Conservation (phyloP, 495 filamentous ascomycete genomes). For the Oleoguttula mirabilis region DNA sequence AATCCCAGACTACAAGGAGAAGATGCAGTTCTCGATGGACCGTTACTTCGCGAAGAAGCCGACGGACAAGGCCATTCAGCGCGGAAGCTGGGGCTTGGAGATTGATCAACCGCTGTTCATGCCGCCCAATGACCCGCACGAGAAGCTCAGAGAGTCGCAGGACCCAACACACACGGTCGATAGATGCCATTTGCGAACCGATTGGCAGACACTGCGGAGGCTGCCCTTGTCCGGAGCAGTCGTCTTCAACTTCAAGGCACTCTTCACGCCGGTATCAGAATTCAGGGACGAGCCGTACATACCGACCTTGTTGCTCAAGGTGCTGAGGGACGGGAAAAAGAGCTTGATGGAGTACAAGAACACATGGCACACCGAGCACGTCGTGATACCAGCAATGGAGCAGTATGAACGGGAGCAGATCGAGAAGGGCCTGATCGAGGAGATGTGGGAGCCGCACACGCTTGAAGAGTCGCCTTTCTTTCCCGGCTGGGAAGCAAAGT, state of each 20-base stretch:
- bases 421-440: constrained; percentile 45
- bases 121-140: constrained; percentile 62
- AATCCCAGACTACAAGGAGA: constrained; percentile 82
- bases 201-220: constrained; percentile 83
- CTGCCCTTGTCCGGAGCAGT: constrained; percentile 64
- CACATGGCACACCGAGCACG: constrained; percentile 73
- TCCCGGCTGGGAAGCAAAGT: constrained; percentile 72
- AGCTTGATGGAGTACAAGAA: constrained; percentile 72
- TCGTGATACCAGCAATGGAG: constrained; percentile 56
- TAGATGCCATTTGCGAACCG: constrained; percentile 64
- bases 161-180: constrained; percentile 42
- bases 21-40: constrained; percentile 85
- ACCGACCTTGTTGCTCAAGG: constrained; percentile 53
- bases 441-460: constrained; percentile 62
- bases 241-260: constrained; percentile 83
- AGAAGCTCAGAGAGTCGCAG: constrained; percentile 44
- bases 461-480: constrained; percentile 74
- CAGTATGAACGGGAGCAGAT: constrained; percentile 60
- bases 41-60: constrained; percentile 75
- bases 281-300: constrained; percentile 66
- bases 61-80: constrained; percentile 64
- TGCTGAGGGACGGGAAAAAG: constrained; percentile 61
- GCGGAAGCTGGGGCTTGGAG: constrained; percentile 81
- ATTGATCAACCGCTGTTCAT: constrained; percentile 66
- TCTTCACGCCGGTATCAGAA: constrained; percentile 67